Conservation (phyloP, 352 stramenopile genomes). For the Phytophthora crassamura region DNA sequence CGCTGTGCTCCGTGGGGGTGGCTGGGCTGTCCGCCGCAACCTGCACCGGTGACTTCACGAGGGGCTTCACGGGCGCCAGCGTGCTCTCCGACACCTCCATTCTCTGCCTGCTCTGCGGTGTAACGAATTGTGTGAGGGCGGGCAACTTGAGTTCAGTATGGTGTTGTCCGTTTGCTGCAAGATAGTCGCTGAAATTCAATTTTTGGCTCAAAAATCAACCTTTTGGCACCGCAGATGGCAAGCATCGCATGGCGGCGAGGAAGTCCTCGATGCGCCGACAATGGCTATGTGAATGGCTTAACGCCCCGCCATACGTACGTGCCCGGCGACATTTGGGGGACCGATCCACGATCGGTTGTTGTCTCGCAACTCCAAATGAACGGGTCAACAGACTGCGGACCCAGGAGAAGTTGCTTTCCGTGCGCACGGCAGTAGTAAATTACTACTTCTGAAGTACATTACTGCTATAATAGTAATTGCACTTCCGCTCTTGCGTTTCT, state of each 20-base stretch:
- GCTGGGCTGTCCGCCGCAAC: not conserved
- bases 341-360: slow-evolving; percentile 7
- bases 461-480: too few species aligned
- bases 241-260: slow-evolving; percentile 9
- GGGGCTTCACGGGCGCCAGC: slow-evolving; percentile 10
- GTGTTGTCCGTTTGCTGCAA: slow-evolving; percentile 24
- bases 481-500: too few species aligned
- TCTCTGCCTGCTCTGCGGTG: slow-evolving; percentile 9
- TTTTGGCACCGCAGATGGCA: slow-evolving; percentile 19
- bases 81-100: slow-evolving; percentile 33
- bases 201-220: slow-evolving; percentile 14
- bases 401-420: slow-evolving; percentile 5
- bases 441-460: too few species aligned
- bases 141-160: slow-evolving; percentile 31
- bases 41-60: slow-evolving; percentile 10
- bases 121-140: slow-evolving; percentile 31
- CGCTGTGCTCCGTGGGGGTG: slow-evolving; percentile 13
- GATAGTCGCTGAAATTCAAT: slow-evolving; percentile 18
- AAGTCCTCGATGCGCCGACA: slow-evolving; percentile 9
- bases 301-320: slow-evolving; percentile 7
- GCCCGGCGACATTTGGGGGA: slow-evolving; percentile 17
- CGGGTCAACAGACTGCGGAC: too few species aligned
- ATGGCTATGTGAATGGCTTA: slow-evolving; percentile 7
- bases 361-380: slow-evolving; percentile 9
- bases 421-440: not conserved